Conservation (phyloP, 2,329 filamentous ascomycete species). For the Pseudogymnoascus sp. region DNA sequence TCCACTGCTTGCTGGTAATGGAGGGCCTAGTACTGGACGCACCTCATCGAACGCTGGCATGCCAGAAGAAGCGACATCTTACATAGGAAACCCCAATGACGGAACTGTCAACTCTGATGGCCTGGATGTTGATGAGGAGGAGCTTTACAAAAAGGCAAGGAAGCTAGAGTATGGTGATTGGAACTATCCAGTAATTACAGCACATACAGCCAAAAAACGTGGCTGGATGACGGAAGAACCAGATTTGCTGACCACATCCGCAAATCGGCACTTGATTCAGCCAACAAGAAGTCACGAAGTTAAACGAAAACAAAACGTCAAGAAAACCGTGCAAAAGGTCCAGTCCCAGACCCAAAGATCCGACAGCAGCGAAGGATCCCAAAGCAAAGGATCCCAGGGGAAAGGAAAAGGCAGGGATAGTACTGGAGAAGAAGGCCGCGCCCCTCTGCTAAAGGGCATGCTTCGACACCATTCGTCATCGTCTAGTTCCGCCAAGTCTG, state of each 20-base stretch:
- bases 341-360: constrained; percentile 27
- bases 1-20: constrained; percentile 43
- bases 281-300: constrained; percentile 36
- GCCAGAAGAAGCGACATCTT: constrained; percentile 20
- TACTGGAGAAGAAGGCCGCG: constrained; percentile 25
- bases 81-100: neutral
- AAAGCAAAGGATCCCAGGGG: constrained; percentile 17
- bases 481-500: constrained; percentile 43
- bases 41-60: constrained; percentile 33
- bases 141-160: constrained; percentile 61
- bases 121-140: constrained; percentile 64
- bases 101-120: constrained; percentile 23
- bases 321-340: constrained; percentile 29
- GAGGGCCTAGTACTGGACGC: constrained; percentile 37
- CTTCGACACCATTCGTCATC: constrained; percentile 40
- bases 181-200: constrained; percentile 96
- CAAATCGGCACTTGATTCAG: constrained; percentile 46
- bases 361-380: constrained; percentile 22
- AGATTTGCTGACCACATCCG: constrained; percentile 44
- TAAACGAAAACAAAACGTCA: constrained; percentile 31
- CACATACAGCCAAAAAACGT: constrained; percentile 63
- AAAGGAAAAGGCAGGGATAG: constrained; percentile 20
- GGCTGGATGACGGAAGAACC: constrained; percentile 50
- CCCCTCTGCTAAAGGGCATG: constrained; percentile 28
- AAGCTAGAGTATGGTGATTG: constrained; percentile 78